Evolutionary conservation across 1,284 basidiomycete species (phyloP), one percentile per base, ranked within the genome.

Genomic region (Stereum hirsutum): DNA sequence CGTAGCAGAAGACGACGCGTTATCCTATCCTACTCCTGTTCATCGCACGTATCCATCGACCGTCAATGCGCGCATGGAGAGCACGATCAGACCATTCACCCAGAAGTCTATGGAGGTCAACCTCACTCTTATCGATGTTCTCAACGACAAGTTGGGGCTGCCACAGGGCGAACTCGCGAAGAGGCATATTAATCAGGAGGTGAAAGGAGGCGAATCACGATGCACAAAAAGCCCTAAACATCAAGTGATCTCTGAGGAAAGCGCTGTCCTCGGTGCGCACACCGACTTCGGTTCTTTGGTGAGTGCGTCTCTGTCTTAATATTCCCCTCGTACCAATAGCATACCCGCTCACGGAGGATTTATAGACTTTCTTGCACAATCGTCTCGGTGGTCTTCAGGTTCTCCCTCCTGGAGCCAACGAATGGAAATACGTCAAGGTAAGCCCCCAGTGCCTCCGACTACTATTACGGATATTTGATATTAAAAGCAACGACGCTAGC

Each of bases 321-420:
- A 21, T 30, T 35, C 33, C 17, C 7, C 33, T 30, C 10, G 10
- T 30, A n/a, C 8, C n/a, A 30, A 8, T 30, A 8, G n/a, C 28
- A 8, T 8, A 8, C n/a, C 28, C 8, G n/a, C 28, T 30, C n/a
- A 8, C n/a, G 11, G 11, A 20, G 11, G 10, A 11, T 17, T 20
- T 21, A 10, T 49, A 78, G 71, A 74, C 78, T 0, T 75, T 82
- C 59, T 60, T 84, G 39, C 78, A 81, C 57, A 85, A 85, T 56
- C 71, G 72, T 12, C 69, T 87, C 0, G 83, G 83, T 4, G 84
- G 84, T 0, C 61, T 88, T 5, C 84, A 87, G 51, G 81, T 86
- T 1, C 65, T 84, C 31, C 69, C 72, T 1, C 81, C 81, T 0
- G 76, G 75, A 2, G 62, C 70, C 8, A 67, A 74, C n/a, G 59